Percentiles rank a stretch among this genome's conserved stretches.
phyloP scores from a whole-genome alignment of 1,284 basidiomycete genomes.

The Golubevia sp. region DNA sequence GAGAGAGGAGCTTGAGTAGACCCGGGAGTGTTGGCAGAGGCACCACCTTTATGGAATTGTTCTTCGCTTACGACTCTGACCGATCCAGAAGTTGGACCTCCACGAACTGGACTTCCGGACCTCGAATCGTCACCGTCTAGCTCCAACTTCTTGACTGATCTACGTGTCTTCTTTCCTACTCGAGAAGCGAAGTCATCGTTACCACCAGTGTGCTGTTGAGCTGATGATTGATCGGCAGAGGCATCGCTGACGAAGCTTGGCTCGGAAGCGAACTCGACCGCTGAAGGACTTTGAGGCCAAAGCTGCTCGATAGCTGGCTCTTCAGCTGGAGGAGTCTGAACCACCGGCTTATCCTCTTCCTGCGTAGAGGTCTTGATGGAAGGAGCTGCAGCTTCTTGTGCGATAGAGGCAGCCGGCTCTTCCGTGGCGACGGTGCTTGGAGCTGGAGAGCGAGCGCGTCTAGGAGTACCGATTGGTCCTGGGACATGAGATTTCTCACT shows the following conservation, averaged over 20 bases:
- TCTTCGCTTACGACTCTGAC: conserved; percentile 40
- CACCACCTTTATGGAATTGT: conserved; percentile 20
- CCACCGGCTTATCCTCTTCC: background rate
- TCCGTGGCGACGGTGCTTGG: conserved; percentile 17
- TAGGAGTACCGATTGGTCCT: conserved; percentile 31
- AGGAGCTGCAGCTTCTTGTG: conserved; percentile 2
- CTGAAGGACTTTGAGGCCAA: conserved; percentile 45
- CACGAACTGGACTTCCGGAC: background rate
- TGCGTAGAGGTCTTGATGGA: too few species aligned
- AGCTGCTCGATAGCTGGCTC: conserved; percentile 31
- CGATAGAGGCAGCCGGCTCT: conserved; percentile 3
- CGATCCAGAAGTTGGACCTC: background rate
- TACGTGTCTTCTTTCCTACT: background rate
- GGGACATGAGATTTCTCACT: background rate
- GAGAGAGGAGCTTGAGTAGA: conserved; percentile 17
- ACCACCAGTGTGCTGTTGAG: conserved; percentile 19
- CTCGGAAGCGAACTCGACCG: conserved; percentile 47
- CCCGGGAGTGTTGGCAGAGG: background rate
- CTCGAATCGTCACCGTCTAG: background rate
- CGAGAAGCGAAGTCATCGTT: conserved; percentile 1
- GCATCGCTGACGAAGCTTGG: conserved; percentile 19
- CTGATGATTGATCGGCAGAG: conserved; percentile 11
- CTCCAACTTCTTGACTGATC: background rate
- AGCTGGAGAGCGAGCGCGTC: conserved; percentile 25
- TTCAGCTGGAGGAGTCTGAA: background rate